phyloP scores from a whole-genome alignment of 2,329 filamentous ascomycete species.

The Monilinia fructicola region DNA sequence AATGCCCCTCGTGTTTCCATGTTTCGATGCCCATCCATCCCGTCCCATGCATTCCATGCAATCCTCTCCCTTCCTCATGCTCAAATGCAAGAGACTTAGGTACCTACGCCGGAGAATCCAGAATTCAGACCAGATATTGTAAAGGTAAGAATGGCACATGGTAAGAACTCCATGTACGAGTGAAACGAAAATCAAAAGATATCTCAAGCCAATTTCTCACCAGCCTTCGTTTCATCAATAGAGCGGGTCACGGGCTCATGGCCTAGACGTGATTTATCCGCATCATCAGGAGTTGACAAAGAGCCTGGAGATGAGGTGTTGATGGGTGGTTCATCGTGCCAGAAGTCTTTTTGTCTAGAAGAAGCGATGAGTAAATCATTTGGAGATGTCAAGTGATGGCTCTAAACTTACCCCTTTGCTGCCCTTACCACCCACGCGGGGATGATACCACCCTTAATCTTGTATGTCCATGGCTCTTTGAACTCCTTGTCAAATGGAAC shows the following conservation, averaged over 20 bases:
- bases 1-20: no score
- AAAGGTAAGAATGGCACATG: neutral
- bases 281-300: neutral
- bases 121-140: neutral
- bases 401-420: slow-evolving; percentile 9
- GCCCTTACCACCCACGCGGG: slow-evolving; percentile 69
- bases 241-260: slow-evolving; percentile 5
- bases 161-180: neutral
- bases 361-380: slow-evolving; percentile 39
- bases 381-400: no score
- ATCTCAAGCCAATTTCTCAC: slow-evolving; percentile 12
- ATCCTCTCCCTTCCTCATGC: no score
- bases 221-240: neutral
- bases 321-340: slow-evolving; percentile 27
- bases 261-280: neutral
- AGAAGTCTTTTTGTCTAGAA: slow-evolving; percentile 44
- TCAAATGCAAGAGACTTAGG: neutral
- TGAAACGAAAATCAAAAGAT: neutral
- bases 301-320: slow-evolving; percentile 11
- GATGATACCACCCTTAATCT: slow-evolving; percentile 69
- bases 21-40: no score
- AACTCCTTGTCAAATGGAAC: slow-evolving; percentile 71
- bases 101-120: neutral
- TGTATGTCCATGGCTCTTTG: slow-evolving; percentile 80
- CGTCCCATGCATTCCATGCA: no score